Evolutionary conservation across 2,329 filamentous ascomycete genomes (phyloP), one percentile per base, ranked within the genome.

Genomic region (Phoma sp.): DNA sequence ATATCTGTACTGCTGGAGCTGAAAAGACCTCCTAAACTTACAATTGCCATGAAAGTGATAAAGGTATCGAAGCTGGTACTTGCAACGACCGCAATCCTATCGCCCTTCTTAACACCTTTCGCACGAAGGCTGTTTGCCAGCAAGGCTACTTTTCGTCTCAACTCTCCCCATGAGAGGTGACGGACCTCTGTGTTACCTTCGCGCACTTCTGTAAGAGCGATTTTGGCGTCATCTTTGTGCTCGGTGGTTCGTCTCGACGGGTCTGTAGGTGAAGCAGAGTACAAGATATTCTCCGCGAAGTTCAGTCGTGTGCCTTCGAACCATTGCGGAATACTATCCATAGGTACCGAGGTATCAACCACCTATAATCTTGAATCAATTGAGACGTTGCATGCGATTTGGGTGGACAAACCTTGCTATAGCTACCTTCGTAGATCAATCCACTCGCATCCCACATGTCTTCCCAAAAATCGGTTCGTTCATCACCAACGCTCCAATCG

Each of bases 241-340:
- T 71, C 62, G 0, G 79, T 89, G 7, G 80, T 80, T 4, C 80
- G 78, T 22, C 79, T 68, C 2, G 77, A 81, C 0, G 77, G 72
- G 9, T 80, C 68, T n/a, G 76, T 71, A 0, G 75, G 67, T 2
- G 75, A 69, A 3, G 72, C 71, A 1, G 82, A 82, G 77, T 85
- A 93, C 24, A 96, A 84, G 24, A 92, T 75, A 69, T 95, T 96
- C 76, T 96, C 91, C 5, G 90, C 88, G 70, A 88, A 94, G 68
- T 92, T 96, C 64, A 95, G 74, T 5, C 79, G 76, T 1, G 92
- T 81, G 27, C 91, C 91, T 1, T 85, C 77, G 72, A 95, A 96
- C 91, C 91, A 96, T 36, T 80, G 77, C 0, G 91, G 91, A 5
- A 94, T 81, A 15, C 80, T 79, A 57, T 91, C 87, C 72, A 96